A percentile compares a stretch with the other conserved stretches of the same genome.
phyloP scores from a whole-genome alignment of 2,329 filamentous ascomycete genomes.

The Paraphoma chrysanthemicola region DNA sequence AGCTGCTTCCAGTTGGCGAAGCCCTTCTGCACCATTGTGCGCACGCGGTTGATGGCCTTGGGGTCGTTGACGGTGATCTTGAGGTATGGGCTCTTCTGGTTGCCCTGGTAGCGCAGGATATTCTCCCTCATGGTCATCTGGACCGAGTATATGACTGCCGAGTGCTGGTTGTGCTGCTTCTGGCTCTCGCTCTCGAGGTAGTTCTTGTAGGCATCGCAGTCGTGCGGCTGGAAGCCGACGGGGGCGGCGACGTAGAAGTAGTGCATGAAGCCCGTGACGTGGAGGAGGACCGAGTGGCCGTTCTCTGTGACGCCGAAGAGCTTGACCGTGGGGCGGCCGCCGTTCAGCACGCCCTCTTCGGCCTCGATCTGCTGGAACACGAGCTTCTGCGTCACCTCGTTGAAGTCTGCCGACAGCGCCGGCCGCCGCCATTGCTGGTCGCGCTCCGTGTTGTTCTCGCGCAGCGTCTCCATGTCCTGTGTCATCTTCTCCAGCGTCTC shows the following conservation, averaged over 20 bases:
- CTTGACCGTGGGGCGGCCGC: slow-evolving; percentile 80
- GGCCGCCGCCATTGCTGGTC: slow-evolving; percentile 90
- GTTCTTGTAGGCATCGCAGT: slow-evolving; percentile 78
- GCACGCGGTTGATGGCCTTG: slow-evolving; percentile 79
- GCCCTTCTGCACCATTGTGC: slow-evolving; percentile 75
- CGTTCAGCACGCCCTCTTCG: slow-evolving; percentile 84
- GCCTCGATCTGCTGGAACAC: slow-evolving; percentile 95
- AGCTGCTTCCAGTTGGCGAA: slow-evolving; percentile 88
- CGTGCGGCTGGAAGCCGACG: slow-evolving; percentile 76
- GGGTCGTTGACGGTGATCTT: slow-evolving; percentile 94
- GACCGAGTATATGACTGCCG: slow-evolving; percentile 79
- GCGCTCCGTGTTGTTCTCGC: slow-evolving; percentile 86
- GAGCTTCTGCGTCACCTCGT: slow-evolving; percentile 72
- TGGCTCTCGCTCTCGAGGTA: slow-evolving; percentile 82
- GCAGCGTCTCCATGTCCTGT: slow-evolving; percentile 87
- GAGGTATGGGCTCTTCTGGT: slow-evolving; percentile 87
- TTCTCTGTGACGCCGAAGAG: slow-evolving; percentile 89
- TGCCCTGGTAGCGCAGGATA: slow-evolving; percentile 93
- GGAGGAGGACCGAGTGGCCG: slow-evolving; percentile 91
- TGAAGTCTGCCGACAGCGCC: slow-evolving; percentile 62
- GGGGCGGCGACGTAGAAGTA: slow-evolving; percentile 95
- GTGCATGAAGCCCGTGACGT: slow-evolving; percentile 94
- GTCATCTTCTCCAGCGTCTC: slow-evolving; percentile 95
- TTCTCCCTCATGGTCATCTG: slow-evolving; percentile 85
- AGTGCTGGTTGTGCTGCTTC: slow-evolving; percentile 60